Base-by-base conservation (phyloP, 352 stramenopile species). In the Chrysophaeum taylorii region DNA sequence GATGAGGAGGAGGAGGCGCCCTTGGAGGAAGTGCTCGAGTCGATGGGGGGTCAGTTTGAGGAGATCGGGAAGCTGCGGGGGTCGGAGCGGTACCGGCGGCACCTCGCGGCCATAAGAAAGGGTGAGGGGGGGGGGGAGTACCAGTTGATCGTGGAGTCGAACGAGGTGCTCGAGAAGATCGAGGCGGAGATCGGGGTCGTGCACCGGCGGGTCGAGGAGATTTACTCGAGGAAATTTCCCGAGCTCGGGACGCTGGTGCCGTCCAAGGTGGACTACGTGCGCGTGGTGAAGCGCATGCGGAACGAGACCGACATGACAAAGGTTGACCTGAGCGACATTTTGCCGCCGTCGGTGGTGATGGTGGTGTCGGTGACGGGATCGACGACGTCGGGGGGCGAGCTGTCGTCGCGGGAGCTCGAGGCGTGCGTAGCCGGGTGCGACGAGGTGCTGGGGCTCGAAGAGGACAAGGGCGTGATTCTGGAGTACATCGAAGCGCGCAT, bases 291-390 rank as follows among this genome's bases (percentile, higher is more conserved):
- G 68, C 75, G 77, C 0, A 96, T 97, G 60, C 81, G 82, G 31
- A 96, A 97, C 76, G 90, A 96, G 76, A 96, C 87, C 78, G 90
- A 96, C 73, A 82, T 96, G 81, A 95, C 87, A n/a, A 71, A 89
- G 29, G 79, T 96, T 36, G 86, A 94, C 38, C 71, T 96, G 37
- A 82, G 85, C 14, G 83, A 86, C 64, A 74, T 96, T 29, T 76
- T 97, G 41, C 89, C 89, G 5, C 90, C 85, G 37, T 87, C 85
- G 7, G 82, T 86, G 0, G 85, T 96, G 29, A 96, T 97, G 81
- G 84, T 92, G 16, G 91, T 97, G 48, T 95, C 87, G 9, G 88
- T 97, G 2, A 96, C 87, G 5, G 90, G 85, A 27, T 94, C 86
- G 2, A 89, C 88, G 0, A 95, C 87, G n/a, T 90, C 81, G 37